These are phyloP conservation scores for Phytomonas sp. DNA, from an alignment of 208 protist genomes.

Conservation along the genomic window DNA sequence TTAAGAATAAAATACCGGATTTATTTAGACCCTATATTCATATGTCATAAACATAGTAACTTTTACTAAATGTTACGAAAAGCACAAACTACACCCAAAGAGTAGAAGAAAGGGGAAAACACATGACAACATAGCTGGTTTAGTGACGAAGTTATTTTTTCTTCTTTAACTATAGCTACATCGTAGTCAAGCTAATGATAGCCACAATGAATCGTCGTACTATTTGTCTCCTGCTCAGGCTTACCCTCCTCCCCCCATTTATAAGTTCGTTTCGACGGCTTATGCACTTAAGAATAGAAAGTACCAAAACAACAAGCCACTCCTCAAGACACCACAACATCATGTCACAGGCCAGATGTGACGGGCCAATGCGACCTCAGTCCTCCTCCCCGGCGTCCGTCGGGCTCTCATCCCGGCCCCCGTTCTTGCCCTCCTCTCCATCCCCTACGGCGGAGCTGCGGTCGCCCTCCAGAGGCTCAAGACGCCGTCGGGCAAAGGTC, in stretches of 20 bases:
- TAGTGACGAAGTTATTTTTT: neutral
- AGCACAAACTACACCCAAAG: neutral
- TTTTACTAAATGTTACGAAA: neutral
- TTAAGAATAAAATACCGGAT: neutral
- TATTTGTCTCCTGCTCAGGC: neutral
- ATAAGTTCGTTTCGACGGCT: neutral
- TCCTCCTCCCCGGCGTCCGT: neutral
- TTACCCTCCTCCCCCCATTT: neutral
- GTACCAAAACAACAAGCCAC: neutral
- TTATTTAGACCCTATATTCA: neutral
- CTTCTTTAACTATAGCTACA: neutral
- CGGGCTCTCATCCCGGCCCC: neutral
- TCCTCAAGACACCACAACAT: neutral
- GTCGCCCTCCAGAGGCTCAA: conserved; percentile 9
- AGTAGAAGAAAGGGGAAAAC: neutral
- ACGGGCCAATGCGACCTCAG: neutral
- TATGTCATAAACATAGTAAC: neutral
- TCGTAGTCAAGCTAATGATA: neutral
- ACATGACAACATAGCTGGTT: neutral
- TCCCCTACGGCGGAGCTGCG: neutral
- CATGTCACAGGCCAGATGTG: neutral
- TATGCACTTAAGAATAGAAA: neutral
- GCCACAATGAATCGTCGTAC: neutral
- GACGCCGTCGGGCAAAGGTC: conserved; percentile 78
- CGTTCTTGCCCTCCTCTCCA: neutral